Evolutionary conservation across 1,284 basidiomycete genomes (phyloP), one percentile per base, ranked within the genome.

Genomic region (Baeospora myosura): DNA sequence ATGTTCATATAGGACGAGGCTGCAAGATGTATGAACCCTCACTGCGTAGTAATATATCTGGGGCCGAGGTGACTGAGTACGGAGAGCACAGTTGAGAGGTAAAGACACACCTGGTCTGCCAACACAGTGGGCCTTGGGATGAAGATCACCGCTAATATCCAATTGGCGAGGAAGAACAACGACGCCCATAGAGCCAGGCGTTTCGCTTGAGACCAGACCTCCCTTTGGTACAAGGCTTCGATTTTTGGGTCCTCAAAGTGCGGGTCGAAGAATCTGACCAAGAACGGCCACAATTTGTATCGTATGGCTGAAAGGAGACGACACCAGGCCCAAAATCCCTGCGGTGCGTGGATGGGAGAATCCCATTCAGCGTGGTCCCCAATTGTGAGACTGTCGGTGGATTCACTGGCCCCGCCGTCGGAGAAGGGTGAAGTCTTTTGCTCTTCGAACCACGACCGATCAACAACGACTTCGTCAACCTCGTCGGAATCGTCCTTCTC

Each of bases 391-490:
- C 4, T 3, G 32, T 11, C 32, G 36, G 40, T 41, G 41, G 63
- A 58, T 43, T 62, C 57, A 48, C 60, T 46, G 31, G 53, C 50
- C 36, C 57, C 61, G n/a, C 65, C 61, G 24, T 68, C 69, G 26
- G 66, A 63, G 42, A 62, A 59, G 40, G 63, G 57, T 36, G 63
- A 64, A 38, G 58, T 61, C 54, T 61, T 61, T 36, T 62, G 59
- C 43, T 69, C 65, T 41, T 72, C 66, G 18, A 63, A 57, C 74
- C 74, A 78, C 30, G 66, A 63, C 37, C 74, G 66, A 52, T 79
- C 76, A 17, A 79, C 74, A 26, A 79, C 65, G 31, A 79, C 67
- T 58, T 74, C 71, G 52, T 79, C 71, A 1, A 78, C 70, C 32
- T 63, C 59, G 30, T 57, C 61, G 8, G 48, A 54, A 11, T 53